Evolutionary conservation across 305 asterid species (phyloP), one percentile per base, ranked within the genome.

Genomic region (Fraxinus platypoda): DNA sequence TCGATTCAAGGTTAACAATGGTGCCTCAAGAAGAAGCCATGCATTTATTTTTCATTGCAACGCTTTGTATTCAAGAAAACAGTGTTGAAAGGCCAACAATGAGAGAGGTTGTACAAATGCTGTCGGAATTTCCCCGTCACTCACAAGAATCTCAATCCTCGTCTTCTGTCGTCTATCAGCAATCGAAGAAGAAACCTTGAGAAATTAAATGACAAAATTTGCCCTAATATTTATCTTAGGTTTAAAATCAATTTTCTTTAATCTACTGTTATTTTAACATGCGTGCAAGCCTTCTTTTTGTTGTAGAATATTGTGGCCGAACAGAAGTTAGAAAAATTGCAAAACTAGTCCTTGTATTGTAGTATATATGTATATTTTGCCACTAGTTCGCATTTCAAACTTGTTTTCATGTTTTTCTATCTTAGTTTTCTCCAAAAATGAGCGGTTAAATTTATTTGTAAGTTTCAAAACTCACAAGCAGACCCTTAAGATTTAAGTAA

Each of bases 21-120:
- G 93, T 90, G 81, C 98, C 95, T 4, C 87, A 86, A 83, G 98
- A 94, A 1, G 98, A 96, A 79, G 92, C 97, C 26, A 89, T 88
- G 90, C 98, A 95, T 85, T 68, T 96, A 78, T 93, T 93, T 88
- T 93, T 94, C 89, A 86, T 96, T 7, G 94, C 98, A 75, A 91
- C 93, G 97, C 97, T 96, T 19, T 94, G 99, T 83, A 82, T 90
- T 21, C 97, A 93, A 78, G 98, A 93, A 28, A 92, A 91, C 82
- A 93, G 96, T 78, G 91, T 96, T 75, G 97, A 96, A 80, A 88
- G 99, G 23, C 99, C 99, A 43, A 91, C 95, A 57, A 93, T 94
- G 99, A 87, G 99, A 37, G 97, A 92, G 86, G 99, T 94, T 38
- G 95, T 94, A 85, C 98, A 96, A 85, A 96, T 96, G 98, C 86